Base-by-base conservation (phyloP, 2,329 filamentous ascomycete genomes). In the Neofusicoccum cordaticola region DNA sequence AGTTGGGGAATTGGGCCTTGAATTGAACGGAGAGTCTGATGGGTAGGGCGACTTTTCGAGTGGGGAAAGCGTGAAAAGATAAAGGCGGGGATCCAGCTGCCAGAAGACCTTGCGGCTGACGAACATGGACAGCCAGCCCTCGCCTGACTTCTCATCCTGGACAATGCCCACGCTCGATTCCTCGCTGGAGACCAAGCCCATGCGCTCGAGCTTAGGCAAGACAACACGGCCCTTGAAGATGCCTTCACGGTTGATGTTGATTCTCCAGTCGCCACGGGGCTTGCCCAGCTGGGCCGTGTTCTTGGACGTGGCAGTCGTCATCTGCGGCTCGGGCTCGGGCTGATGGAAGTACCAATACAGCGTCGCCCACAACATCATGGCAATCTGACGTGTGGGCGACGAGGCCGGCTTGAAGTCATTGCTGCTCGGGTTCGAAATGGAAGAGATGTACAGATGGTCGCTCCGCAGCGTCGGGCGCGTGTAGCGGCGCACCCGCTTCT, bases 311-410 rank as follows among this genome's bases (percentile, higher is more conserved):
- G 86, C 80, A 6, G 86, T 91, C 17, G 83, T 82, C 39, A 95
- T 73, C 57, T 86, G 84, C 0, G 85, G 82, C 22, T 84, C 82
- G 0, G 94, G 94, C 70, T 89, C 85, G 0, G 88, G 85, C 76
- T 96, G 92, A 79, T 97, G 93, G 71, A 97, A 98, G 81, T 98
- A 98, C 94, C 94, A 98, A 81, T 92, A 97, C 47, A 98, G 82
- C 1, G 92, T 93, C 39, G 93, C 88, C 91, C 92, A 98, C 6
- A 98, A 84, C 90, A 97, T 96, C 91, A 97, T 93, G 69, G 94
- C 94, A 66, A 97, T 91, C 79, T 96, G 91, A 50, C 93, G 84
- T 0, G 92, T 95, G 0, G 92, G 92, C 67, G 92, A 96, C 13
- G 84, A 87, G 1, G 90, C 86, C 0, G 92, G 87, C 73, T 90